These are phyloP conservation scores for Solanum peruvianum DNA, from an alignment of 257 asterid genomes.

Conservation along the genomic window DNA sequence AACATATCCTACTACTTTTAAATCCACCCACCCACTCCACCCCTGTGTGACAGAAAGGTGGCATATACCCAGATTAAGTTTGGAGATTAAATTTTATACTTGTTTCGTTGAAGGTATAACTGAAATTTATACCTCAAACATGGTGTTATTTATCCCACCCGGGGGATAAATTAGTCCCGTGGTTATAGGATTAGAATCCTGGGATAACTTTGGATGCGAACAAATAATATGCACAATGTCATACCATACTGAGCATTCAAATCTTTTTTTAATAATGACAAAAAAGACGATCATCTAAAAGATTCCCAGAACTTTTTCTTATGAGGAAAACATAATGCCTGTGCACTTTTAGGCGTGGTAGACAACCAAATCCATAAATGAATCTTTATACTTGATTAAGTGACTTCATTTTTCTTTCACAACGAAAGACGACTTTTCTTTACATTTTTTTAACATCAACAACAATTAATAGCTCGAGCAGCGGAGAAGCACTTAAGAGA, in stretches of 20 bases:
- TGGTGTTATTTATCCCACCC: not conserved
- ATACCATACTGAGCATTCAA: not conserved
- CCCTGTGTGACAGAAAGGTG: not conserved
- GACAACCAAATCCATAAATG: not conserved
- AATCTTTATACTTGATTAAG: not conserved
- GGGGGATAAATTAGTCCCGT: not conserved
- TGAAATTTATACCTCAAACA: not conserved
- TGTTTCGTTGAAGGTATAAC: not conserved
- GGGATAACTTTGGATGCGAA: not conserved
- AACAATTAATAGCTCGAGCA: not conserved
- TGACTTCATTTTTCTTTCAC: not conserved
- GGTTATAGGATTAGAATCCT: not conserved
- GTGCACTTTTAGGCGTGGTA: not conserved
- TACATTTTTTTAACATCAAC: not conserved
- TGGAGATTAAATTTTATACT: not conserved
- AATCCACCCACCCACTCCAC: not conserved
- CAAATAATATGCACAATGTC: not conserved
- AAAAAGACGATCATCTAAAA: not conserved
- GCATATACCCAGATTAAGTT: not conserved
- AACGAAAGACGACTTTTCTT: not conserved
- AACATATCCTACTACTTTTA: not conserved
- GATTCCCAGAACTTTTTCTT: not conserved
- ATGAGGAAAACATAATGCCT: not conserved
- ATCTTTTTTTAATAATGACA: not conserved
- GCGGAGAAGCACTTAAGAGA: not conserved